These are phyloP conservation scores for Selaginella tamariscina DNA, from an alignment of 75 land plant genomes.

Conservation along the genomic window DNA sequence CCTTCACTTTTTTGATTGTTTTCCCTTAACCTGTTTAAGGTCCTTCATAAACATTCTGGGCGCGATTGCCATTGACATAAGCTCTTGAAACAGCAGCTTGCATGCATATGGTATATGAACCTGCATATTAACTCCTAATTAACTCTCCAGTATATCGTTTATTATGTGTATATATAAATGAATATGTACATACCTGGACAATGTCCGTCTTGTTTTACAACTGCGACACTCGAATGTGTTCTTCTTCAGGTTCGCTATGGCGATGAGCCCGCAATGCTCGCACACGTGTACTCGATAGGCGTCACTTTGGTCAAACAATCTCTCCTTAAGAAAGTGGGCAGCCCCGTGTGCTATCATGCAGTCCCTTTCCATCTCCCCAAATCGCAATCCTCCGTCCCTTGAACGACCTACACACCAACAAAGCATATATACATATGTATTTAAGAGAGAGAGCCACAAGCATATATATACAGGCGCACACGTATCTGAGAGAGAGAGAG, in stretches of 20 bases:
- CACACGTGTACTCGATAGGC: constrained; percentile 10
- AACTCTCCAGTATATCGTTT: too few relatives aligned
- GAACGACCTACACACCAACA: too few relatives aligned
- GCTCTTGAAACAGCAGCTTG: constrained; percentile 13
- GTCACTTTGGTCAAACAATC: constrained; percentile 12
- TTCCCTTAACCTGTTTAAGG: background rate
- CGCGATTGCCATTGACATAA: constrained; percentile 9
- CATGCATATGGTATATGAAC: constrained; percentile 11
- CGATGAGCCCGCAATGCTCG: constrained; percentile 5
- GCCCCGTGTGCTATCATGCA: constrained; percentile 11
- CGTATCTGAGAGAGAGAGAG: too few relatives aligned
- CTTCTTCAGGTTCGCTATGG: constrained; percentile 10
- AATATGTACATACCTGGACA: constrained; percentile 10
- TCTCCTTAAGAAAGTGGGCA: constrained; percentile 11
- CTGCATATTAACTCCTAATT: background rate
- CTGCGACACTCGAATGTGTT: background rate
- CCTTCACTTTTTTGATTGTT: too few relatives aligned
- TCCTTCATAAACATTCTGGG: constrained; percentile 12
- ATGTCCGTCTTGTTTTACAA: constrained; percentile 10
- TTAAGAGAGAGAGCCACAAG: too few relatives aligned
- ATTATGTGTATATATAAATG: too few relatives aligned
- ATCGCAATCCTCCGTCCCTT: constrained; percentile 10
- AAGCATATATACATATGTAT: too few relatives aligned
- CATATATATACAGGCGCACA: too few relatives aligned
- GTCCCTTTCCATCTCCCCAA: constrained; percentile 10